These are phyloP conservation scores for Tritrichomonas musculus DNA, from an alignment of 208 protist species.

Conservation along the genomic window DNA sequence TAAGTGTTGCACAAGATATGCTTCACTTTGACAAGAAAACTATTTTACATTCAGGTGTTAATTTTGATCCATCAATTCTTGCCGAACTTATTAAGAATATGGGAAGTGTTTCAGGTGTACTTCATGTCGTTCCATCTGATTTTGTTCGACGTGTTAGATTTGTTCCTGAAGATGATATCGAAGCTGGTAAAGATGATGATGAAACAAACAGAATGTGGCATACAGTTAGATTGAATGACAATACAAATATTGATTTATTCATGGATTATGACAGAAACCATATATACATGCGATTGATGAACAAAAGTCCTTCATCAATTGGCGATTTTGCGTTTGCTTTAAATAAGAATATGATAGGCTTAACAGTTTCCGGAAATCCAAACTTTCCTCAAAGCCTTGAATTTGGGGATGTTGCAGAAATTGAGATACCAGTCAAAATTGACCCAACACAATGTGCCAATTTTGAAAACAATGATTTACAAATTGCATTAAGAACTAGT, in stretches of 20 bases:
- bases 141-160: not conserved
- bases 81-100: not conserved
- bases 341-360: not conserved
- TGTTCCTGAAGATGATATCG: not conserved
- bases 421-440: not conserved
- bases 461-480: not conserved
- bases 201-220: not conserved
- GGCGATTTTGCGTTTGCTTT: not conserved
- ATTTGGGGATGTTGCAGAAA: not conserved
- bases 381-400: not conserved
- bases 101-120: slow-evolving; percentile 3
- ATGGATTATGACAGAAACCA: not conserved
- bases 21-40: not conserved
- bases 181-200: not conserved
- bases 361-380: not conserved
- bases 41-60: not conserved
- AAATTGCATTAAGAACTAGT: not conserved
- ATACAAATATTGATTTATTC: not conserved
- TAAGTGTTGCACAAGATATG: not conserved
- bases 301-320: not conserved
- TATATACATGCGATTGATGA: not conserved
- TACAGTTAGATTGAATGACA: not conserved
- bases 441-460: not conserved
- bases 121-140: not conserved
- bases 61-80: not conserved